These are phyloP conservation scores for Agapanthus africanus DNA, from an alignment of 106 monocot species.

Conservation along the genomic window DNA sequence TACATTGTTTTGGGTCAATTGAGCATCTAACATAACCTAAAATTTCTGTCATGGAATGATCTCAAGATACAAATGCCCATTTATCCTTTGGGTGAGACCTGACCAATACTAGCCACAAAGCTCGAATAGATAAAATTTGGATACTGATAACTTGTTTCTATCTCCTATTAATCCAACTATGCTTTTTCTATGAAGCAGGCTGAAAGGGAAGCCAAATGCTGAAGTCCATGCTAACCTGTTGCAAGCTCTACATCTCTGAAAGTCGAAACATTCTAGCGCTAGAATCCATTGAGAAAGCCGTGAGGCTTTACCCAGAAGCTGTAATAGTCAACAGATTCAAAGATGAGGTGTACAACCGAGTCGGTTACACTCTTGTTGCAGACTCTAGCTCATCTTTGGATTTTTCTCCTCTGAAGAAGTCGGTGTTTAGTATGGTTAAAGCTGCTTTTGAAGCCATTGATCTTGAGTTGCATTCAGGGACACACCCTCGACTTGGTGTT, in stretches of 20 bases:
- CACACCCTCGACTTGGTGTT: conserved; percentile 73
- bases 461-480: conserved; percentile 49
- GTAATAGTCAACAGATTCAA: conserved; percentile 55
- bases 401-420: conserved; percentile 16
- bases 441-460: conserved; percentile 42
- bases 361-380: conserved; percentile 80
- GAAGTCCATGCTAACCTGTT: conserved; percentile 55
- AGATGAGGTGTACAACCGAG: conserved; percentile 71
- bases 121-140: conserved; percentile 11
- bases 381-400: neutral
- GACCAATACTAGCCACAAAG: conserved; percentile 9
- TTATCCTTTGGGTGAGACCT: neutral
- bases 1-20: no score
- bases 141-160: neutral
- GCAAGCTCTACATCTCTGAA: conserved; percentile 94
- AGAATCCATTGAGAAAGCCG: conserved; percentile 22
- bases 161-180: neutral
- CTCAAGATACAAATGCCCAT: neutral
- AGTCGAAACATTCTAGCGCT: conserved; percentile 35
- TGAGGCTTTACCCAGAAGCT: conserved; percentile 17
- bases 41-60: neutral
- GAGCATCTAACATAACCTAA: neutral
- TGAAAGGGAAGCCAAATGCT: conserved; percentile 12
- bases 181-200: conserved; percentile 4
- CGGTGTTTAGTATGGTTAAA: conserved; percentile 59